Evolutionary conservation across 2,329 filamentous ascomycete genomes (phyloP), one percentile per base, ranked within the genome.

Genomic region (Clarireedia monteithiana): DNA sequence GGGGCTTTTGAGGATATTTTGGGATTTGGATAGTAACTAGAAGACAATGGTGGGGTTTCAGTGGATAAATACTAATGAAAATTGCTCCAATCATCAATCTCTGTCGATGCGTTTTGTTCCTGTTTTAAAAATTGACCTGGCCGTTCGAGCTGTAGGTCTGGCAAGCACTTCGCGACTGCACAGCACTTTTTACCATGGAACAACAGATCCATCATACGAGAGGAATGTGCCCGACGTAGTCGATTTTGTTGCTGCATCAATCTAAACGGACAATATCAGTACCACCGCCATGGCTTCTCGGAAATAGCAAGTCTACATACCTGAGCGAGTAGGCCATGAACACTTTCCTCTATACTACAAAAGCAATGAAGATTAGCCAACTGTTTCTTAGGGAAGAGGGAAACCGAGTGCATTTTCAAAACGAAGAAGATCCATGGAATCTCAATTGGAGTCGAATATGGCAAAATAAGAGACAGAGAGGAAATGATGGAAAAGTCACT

Each of bases 191-290:
- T 53, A 65, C 61, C 61, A 65, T 3, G 59, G 56, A 60, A 65
- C 45, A 3, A 53, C 20, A 27, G 20, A 56, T 14, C 62, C 64
- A 56, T 66, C 60, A 59, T 59, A 63, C 3, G 57, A 58, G 12
- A 66, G 34, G 48, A 64, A 66, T 14, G 38, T 53, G 6, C 68
- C 65, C 1, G 66, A 65, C 5, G 62, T 68, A 39, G 62, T 54
- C 60, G 15, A 60, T 61, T 47, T 61, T 61, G 56, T 74, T 67
- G 30, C 73, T 67, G 44, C 72, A 72, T 69, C 72, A 71, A 69
- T 62, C 64, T 66, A 47, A 1, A 20, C 20, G 4, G 23, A 17
- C 1, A 48, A 45, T 15, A 38, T 10, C 40, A 52, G 5, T 2
- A 34, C 9, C 9, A 3, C 2, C 1, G 9, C 46, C 9, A 17